Evolutionary conservation across 2,329 filamentous ascomycete species (phyloP).

Genomic region (Aspergillus ochraceoroseus): DNA sequence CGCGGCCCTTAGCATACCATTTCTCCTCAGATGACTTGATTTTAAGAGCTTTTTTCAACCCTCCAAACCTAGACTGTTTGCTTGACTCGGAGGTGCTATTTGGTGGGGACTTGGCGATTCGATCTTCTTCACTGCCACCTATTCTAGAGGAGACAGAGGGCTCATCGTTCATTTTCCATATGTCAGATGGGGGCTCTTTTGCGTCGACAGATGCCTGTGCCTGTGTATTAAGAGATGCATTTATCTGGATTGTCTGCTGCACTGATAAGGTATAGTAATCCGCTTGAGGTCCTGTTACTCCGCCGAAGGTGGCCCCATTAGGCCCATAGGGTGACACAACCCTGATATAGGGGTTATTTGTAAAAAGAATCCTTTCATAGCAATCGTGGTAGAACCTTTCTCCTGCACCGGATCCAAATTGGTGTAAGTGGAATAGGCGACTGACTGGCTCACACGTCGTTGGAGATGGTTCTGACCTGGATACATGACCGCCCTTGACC

Average conservation of each 20-base stretch:
- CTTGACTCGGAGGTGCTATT: too few species aligned
- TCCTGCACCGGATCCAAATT: neutral
- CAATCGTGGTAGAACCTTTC: slow-evolving; percentile 7
- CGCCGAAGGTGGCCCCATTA: neutral
- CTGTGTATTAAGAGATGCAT: neutral
- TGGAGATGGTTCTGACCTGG: neutral
- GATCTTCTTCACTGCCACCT: neutral
- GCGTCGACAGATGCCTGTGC: slow-evolving; percentile 1
- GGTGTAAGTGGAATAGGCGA: too few species aligned
- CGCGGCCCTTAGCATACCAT: neutral
- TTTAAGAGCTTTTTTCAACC: neutral
- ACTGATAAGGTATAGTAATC: neutral
- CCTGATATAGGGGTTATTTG: slow-evolving; percentile 1
- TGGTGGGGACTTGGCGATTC: too few species aligned
- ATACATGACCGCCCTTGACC: slow-evolving; percentile 10
- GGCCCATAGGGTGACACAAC: slow-evolving; percentile 1
- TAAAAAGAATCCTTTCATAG: neutral
- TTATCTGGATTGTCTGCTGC: neutral
- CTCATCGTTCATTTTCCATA: slow-evolving; percentile 4
- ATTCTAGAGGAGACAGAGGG: neutral
- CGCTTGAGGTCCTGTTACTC: neutral
- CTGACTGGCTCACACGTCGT: neutral
- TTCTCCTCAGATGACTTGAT: neutral
- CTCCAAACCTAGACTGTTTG: neutral
- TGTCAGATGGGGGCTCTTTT: slow-evolving; percentile 2